Evolutionary conservation across 2,329 filamentous ascomycete species (phyloP), one percentile per base, ranked within the genome.

Genomic region (Plenodomus tracheiphilus): DNA sequence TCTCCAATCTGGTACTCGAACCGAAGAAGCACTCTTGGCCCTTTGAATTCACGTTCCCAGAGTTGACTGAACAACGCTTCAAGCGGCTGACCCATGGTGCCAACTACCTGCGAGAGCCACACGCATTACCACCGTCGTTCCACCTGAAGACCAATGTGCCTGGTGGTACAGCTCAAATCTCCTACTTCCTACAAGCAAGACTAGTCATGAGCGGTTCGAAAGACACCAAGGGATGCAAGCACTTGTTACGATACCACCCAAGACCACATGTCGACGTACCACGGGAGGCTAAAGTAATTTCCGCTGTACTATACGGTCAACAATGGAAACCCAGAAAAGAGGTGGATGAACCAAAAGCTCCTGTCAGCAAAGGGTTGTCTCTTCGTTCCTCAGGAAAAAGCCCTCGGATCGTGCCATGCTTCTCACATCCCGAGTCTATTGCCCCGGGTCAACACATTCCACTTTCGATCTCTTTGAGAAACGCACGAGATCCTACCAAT

Each of bases 31-130:
- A 68, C 20, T 62, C 55, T 8, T 72, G 69, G 68, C 41, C 56
- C 1, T 72, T 73, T 47, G 63, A 68, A n/a, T 72, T 71, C 53
- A 54, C 54, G 13, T 70, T 72, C 39, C 69, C 69, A 17, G 56
- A 62, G 4, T 47, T 46, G n/a, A 72, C 69, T 0, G 57, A 64
- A 37, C 56, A 59, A 41, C 59, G 53, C 13, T 65, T 58, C 46
- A 65, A 66, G 8, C 58, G 62, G 35, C 59, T 65, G 36, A 43
- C 53, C 15, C 61, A 67, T 37, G 63, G 64, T 13, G 49, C 61
- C 13, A 65, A 64, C 35, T 72, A 69, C 42, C 42, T 55, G 16
- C 62, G 59, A 44, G 62, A 64, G 35, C 64, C 66, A 32, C 68
- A 72, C 39, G 54, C 61, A 32, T 55, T 72, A 20, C 69, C 69